A percentile compares a stretch with the other conserved stretches of the same genome.
phyloP scores from a whole-genome alignment of 1,139 yeast genomes.

The Martiniozyma asiatica region DNA sequence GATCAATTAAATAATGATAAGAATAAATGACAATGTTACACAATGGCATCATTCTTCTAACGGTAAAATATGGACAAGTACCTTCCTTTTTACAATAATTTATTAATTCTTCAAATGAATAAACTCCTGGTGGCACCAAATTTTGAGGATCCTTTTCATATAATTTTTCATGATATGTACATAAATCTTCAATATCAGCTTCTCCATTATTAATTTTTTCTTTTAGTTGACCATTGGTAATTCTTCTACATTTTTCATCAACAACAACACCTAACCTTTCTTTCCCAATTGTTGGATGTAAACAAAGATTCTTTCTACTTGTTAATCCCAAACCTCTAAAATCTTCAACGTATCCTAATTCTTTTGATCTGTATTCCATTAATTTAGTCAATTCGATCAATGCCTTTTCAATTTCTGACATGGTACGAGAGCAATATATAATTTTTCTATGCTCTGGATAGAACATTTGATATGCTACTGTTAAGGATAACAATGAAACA shows the following conservation, averaged over 20 bases:
- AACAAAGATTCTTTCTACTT: slow-evolving; percentile 84
- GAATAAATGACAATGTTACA: slow-evolving; percentile 93
- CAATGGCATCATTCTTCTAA: slow-evolving; percentile 93
- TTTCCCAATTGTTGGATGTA: slow-evolving; percentile 78
- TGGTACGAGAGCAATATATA: slow-evolving; percentile 96
- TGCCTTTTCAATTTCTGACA: slow-evolving; percentile 98
- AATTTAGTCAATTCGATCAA: slow-evolving; percentile 80
- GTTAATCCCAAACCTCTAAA: slow-evolving; percentile 91
- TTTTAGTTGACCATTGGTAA: slow-evolving; percentile 85
- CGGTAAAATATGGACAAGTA: slow-evolving; percentile 94
- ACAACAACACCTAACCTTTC: slow-evolving; percentile 90
- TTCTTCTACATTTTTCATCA: slow-evolving; percentile 89
- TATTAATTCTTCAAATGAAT: slow-evolving; percentile 75
- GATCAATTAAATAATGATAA: slow-evolving; percentile 89
- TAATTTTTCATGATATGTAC: slow-evolving; percentile 84
- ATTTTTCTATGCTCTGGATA: slow-evolving; percentile 92
- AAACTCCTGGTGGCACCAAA: slow-evolving; percentile 84
- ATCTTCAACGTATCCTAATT: slow-evolving; percentile 73
- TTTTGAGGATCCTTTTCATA: slow-evolving; percentile 80
- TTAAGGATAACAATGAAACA: slow-evolving; percentile 74
- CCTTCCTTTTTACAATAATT: slow-evolving; percentile 66
- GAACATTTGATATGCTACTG: slow-evolving; percentile 91
- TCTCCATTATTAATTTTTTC: slow-evolving; percentile 53
- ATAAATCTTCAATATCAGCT: slow-evolving; percentile 44
- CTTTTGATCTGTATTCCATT: slow-evolving; percentile 76